Percentiles rank a stretch among this genome's conserved stretches.
Conservation (phyloP, 2,329 filamentous ascomycete genomes). For the Beauveria varroae region DNA sequence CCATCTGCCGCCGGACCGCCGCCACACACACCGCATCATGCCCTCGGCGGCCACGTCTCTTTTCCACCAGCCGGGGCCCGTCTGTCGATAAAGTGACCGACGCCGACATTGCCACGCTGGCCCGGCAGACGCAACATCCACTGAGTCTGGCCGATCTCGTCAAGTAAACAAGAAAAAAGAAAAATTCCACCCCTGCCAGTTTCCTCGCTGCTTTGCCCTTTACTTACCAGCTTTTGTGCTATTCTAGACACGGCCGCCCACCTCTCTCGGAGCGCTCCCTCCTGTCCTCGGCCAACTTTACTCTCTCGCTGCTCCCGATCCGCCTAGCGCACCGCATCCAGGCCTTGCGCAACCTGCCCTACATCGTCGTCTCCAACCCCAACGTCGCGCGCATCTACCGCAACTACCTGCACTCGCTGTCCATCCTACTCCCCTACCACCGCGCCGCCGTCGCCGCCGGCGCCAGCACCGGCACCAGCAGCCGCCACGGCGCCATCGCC, state of each 20-base stretch:
- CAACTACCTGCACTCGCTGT: conserved; percentile 91
- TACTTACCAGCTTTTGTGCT: not conserved
- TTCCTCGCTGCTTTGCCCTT: too few species aligned
- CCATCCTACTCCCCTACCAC: conserved; percentile 76
- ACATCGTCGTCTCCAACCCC: conserved; percentile 96
- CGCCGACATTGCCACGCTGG: conserved; percentile 71
- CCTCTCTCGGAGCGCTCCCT: conserved; percentile 75
- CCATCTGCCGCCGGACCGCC: conserved; percentile 1
- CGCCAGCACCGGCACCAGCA: too few species aligned
- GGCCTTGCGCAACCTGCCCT: conserved; percentile 85
- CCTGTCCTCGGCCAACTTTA: conserved; percentile 90
- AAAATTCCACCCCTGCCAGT: not conserved
- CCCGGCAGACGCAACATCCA: conserved; percentile 68
- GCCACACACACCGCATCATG: not conserved
- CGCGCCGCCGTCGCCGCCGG: conserved; percentile 37
- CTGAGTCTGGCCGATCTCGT: conserved; percentile 84
- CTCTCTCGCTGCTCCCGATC: conserved; percentile 82
- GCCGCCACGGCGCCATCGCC: conserved; percentile 26
- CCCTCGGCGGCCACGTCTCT: not conserved
- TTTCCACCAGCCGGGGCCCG: conserved; percentile 12
- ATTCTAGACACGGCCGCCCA: conserved; percentile 63
- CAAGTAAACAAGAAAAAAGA: conserved; percentile 52
- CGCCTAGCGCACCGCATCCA: conserved; percentile 92
- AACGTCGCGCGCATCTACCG: conserved; percentile 91
- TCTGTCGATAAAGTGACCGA: conserved; percentile 43